Percentiles rank a stretch among this genome's conserved stretches.
Conservation (phyloP, 257 asterid species). For the Gynochthodes officinalis region DNA sequence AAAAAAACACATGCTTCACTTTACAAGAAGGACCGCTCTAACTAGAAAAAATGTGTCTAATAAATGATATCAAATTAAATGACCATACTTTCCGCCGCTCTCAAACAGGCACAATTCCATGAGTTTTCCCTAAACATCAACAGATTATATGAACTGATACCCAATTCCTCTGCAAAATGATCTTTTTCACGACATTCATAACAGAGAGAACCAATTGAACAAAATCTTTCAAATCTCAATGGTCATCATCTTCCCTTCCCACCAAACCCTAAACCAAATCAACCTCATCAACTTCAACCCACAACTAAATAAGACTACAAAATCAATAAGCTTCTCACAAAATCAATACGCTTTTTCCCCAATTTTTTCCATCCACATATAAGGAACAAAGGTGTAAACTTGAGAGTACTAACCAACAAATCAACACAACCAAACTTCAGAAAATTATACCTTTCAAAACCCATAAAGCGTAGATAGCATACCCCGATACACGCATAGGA, state of each 20-base stretch:
- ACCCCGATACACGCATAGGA: too few relatives aligned
- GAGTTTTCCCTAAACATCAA: not conserved
- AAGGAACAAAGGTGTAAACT: not conserved
- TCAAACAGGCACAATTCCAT: not conserved
- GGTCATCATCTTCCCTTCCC: not conserved
- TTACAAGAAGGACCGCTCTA: not conserved
- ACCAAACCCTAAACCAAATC: not conserved
- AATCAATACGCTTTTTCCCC: constrained; percentile 1
- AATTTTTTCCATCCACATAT: not conserved
- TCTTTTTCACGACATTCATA: not conserved
- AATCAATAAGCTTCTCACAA: not conserved
- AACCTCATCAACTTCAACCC: too few relatives aligned
- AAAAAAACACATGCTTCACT: too few relatives aligned
- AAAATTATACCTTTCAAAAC: not conserved
- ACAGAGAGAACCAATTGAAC: not conserved
- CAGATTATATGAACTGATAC: not conserved
- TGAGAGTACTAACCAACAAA: not conserved
- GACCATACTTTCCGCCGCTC: not conserved
- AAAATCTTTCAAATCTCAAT: not conserved
- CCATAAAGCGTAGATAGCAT: not conserved
- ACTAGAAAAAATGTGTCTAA: not conserved
- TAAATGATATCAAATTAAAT: not conserved
- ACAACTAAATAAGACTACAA: too few relatives aligned
- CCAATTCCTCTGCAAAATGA: not conserved
- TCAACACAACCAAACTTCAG: not conserved